These are phyloP conservation scores for Sporothrix globosa DNA, from an alignment of 2,329 filamentous ascomycete species.

Conservation along the genomic window DNA sequence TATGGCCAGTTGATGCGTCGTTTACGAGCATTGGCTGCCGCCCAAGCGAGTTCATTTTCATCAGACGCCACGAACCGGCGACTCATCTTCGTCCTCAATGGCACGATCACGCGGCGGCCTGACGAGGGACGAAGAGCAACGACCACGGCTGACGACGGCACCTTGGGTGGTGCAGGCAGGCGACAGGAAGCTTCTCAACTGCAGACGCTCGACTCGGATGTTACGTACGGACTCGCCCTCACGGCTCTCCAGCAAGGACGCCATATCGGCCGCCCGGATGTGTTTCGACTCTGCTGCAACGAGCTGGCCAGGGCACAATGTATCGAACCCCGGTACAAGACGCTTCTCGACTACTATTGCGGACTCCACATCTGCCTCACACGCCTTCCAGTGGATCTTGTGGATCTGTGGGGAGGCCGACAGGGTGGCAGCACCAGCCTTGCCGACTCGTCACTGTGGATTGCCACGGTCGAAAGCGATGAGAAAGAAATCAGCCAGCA, in stretches of 20 bases:
- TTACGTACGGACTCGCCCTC: conserved; percentile 24
- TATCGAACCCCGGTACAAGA: conserved; percentile 32
- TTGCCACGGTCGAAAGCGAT: conserved; percentile 31
- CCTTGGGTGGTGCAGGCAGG: background rate
- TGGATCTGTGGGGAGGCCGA: conserved; percentile 21
- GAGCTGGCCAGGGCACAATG: conserved; percentile 29
- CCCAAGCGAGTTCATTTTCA: background rate
- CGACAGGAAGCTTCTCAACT: background rate
- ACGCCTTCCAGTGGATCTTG: conserved; percentile 20
- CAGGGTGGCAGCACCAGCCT: background rate
- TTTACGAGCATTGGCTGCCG: conserved; percentile 28
- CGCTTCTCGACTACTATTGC: conserved; percentile 34
- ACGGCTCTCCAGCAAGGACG: conserved; percentile 17
- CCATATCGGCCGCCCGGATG: background rate
- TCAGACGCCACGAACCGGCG: background rate
- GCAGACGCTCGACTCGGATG: background rate
- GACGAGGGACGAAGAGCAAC: background rate
- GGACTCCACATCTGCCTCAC: conserved; percentile 32
- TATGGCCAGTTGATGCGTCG: conserved; percentile 36
- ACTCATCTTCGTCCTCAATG: conserved; percentile 34
- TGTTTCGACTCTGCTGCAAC: conserved; percentile 28
- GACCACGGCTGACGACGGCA: background rate
- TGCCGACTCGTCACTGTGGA: conserved; percentile 29
- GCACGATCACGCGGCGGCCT: conserved; percentile 26
- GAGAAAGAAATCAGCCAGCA: conserved; percentile 29